Conservation (phyloP, 345 rosid genomes). For the Populus ilicifolia region DNA sequence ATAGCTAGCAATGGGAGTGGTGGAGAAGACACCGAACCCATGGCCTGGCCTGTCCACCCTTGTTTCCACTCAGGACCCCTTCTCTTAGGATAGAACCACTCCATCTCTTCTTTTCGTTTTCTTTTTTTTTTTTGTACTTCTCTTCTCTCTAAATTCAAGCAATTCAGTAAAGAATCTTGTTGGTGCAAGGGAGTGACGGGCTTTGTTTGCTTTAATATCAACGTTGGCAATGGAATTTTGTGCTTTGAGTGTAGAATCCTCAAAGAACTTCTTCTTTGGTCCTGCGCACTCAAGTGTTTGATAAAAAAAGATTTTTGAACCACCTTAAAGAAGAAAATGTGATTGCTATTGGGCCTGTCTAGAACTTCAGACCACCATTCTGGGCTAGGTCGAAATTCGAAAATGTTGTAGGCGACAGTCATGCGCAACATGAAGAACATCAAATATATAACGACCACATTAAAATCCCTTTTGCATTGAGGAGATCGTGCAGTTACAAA, state of each 20-base stretch:
- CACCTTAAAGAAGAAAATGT: neutral
- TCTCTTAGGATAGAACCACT: slow-evolving; percentile 49
- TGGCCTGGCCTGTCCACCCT: slow-evolving; percentile 43
- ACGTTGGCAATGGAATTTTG: neutral
- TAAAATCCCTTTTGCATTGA: no score
- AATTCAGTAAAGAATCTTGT: neutral
- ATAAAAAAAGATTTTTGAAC: neutral
- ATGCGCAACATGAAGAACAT: neutral
- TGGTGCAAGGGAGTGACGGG: neutral
- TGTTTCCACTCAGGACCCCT: slow-evolving; percentile 60
- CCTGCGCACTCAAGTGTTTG: slow-evolving; percentile 10
- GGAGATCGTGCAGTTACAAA: no score
- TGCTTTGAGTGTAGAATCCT: slow-evolving; percentile 25
- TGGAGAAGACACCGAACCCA: slow-evolving; percentile 36
- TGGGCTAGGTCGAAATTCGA: no score
- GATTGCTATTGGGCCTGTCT: no score
- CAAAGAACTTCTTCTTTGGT: slow-evolving; percentile 5
- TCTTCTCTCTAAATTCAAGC: neutral
- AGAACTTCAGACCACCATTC: no score
- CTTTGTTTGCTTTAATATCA: neutral
- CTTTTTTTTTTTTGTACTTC: no score
- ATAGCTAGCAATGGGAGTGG: slow-evolving; percentile 42
- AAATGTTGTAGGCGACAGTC: neutral
- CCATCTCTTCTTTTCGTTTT: slow-evolving; percentile 24
- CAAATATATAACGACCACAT: neutral